Evolutionary conservation across 73 alveolate genomes (phyloP).

Genomic region (Tetrahymena malaccensis): DNA sequence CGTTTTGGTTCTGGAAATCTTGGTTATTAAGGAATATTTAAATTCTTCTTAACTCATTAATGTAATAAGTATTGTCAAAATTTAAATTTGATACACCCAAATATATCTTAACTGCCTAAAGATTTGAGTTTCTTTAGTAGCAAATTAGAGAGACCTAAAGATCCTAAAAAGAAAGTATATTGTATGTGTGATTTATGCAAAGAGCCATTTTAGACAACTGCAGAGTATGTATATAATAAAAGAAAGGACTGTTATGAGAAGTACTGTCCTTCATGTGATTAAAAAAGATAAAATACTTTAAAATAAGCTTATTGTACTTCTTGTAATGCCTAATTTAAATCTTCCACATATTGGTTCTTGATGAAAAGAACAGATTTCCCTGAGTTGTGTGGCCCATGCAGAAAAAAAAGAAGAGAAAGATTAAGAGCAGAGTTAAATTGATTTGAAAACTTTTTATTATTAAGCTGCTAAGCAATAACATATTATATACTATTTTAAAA

Average conservation of each 20-base stretch:
- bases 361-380: slow-evolving; percentile 51
- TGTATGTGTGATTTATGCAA: background rate
- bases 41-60: slow-evolving; percentile 56
- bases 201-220: slow-evolving; percentile 23
- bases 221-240: slow-evolving; percentile 6
- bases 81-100: slow-evolving; percentile 47
- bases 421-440: background rate
- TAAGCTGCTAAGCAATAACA: no score
- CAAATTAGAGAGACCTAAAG: background rate
- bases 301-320: slow-evolving; percentile 40
- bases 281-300: slow-evolving; percentile 37
- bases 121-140: background rate
- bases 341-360: slow-evolving; percentile 44
- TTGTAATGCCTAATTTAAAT: slow-evolving; percentile 41
- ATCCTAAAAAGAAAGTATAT: background rate
- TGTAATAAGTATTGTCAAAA: slow-evolving; percentile 55
- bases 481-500: no score
- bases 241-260: slow-evolving; percentile 22
- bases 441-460: background rate
- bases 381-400: slow-evolving; percentile 42
- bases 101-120: background rate
- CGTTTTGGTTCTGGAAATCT: slow-evolving; percentile 56
- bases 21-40: slow-evolving; percentile 19
- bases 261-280: slow-evolving; percentile 45
- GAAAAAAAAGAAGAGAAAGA: background rate